Conservation (phyloP, 2,329 filamentous ascomycete species). For the Hypoxylon sp. region DNA sequence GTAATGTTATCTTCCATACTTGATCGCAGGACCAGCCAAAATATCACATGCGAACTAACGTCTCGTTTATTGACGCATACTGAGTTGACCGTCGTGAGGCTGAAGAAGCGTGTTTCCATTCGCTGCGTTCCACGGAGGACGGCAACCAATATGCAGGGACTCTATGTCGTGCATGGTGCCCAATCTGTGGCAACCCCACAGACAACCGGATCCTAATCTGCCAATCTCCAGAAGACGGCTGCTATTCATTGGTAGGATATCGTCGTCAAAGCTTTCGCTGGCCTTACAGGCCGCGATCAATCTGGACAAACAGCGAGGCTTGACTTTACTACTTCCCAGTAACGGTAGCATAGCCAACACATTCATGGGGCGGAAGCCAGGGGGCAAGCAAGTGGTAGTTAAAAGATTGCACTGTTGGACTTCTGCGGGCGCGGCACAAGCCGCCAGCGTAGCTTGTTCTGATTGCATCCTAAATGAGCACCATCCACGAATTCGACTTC, state of each 20-base stretch:
- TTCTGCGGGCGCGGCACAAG: background rate
- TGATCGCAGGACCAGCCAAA: background rate
- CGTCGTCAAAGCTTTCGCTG: background rate
- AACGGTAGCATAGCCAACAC: constrained; percentile 13
- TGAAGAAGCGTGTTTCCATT: constrained; percentile 15
- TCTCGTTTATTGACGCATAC: background rate
- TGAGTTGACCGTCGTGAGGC: constrained; percentile 10
- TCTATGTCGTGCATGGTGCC: constrained; percentile 13
- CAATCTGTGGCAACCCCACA: constrained; percentile 23
- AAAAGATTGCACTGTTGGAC: background rate
- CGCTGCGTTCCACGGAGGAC: constrained; percentile 15
- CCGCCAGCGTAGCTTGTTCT: background rate
- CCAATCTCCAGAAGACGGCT: constrained; percentile 23
- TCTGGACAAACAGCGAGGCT: background rate
- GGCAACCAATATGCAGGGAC: constrained; percentile 27
- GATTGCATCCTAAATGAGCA: background rate
- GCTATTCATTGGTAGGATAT: constrained; percentile 7
- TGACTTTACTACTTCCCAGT: background rate
- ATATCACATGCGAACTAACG: background rate
- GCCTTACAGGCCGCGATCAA: constrained; percentile 2
- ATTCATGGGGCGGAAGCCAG: background rate
- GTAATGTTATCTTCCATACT: background rate
- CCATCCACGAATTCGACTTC: background rate
- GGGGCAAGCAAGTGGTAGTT: background rate
- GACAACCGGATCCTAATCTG: constrained; percentile 10